These are phyloP conservation scores for Botrytis fabae DNA, from an alignment of 2,329 filamentous ascomycete species.

Conservation along the genomic window DNA sequence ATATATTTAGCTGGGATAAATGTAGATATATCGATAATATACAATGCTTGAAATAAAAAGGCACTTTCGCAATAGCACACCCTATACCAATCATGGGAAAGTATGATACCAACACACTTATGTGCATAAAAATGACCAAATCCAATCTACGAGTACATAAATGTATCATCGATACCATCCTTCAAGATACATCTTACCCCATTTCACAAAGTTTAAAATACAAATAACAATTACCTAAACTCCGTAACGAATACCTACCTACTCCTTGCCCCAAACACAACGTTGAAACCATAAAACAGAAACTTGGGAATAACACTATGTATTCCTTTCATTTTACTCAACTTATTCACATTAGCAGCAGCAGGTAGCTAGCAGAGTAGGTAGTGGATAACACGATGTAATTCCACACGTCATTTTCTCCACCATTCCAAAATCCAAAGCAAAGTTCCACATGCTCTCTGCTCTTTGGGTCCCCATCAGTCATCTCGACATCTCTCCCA, in stretches of 20 bases:
- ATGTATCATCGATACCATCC: not conserved
- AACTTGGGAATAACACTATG: not conserved
- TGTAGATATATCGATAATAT: not conserved
- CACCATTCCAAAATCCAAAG: not conserved
- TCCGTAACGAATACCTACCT: no score
- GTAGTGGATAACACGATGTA: not conserved
- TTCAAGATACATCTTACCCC: not conserved
- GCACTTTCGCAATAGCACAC: not conserved
- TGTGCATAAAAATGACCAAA: not conserved
- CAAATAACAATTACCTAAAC: no score
- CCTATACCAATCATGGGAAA: not conserved
- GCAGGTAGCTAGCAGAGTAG: not conserved
- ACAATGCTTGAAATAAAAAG: not conserved
- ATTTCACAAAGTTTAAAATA: not conserved
- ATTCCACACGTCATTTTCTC: not conserved
- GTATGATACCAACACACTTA: not conserved
- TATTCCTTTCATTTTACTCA: rapidly evolving
- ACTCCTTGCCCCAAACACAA: not conserved
- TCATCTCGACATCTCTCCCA: no score
- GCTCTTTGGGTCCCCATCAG: no score
- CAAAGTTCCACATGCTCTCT: no score
- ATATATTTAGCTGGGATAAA: not conserved
- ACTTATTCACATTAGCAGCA: not conserved
- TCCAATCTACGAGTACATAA: not conserved
- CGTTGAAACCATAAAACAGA: not conserved